Base-by-base conservation (phyloP, 768 basidiomycete genomes). In the Termitomyces eurrhizus region DNA sequence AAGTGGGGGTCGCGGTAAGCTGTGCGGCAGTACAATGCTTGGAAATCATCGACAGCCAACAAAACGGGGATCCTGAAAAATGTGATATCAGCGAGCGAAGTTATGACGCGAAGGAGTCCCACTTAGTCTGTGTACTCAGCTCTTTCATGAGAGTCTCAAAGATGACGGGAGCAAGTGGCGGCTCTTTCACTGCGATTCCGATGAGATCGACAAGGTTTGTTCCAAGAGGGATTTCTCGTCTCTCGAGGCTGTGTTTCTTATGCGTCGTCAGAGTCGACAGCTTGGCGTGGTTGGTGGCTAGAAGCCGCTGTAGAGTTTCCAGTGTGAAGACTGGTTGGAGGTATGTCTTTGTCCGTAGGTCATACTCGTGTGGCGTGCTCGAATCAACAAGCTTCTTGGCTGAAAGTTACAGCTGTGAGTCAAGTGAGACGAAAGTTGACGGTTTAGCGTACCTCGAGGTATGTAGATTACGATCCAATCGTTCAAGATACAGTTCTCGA, bases 391-490 rank as follows among this genome's bases (percentile, higher is more conserved):
- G 70, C 60, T 73, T 74, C 52, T 74, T 73, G 18, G 72, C 72
- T 75, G 59, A 13, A 24, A 24, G 42, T 21, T 45, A 41, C 42
- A n/a, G 11, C 45, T 24, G 36, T 29, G 46, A 57, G 41, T 41
- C 14, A 42, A 11, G 37, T 39, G 24, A 33, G 13, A 35, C 3
- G 1, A 26, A 12, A 46, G 4, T 11, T 33, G 8, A 16, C 9
- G 36, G 26, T 26, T 7, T 46, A 18, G 21, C 39, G 29, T 36
- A 91, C 92, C 85, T 74, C 88, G 79, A 3, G 95, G 93, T 29
- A 94, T 82, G 69, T 95, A 97, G 18, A 95, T 72, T 18, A 93
- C 91, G 24, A 95, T 80, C 90, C 92, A 95, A 32, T 82, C 81
- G 24, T 83, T 80, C 2, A 80, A 72, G 11, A 80, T 66, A 37